Conservation (phyloP, 106 monocot genomes). For the Allium cepa region DNA sequence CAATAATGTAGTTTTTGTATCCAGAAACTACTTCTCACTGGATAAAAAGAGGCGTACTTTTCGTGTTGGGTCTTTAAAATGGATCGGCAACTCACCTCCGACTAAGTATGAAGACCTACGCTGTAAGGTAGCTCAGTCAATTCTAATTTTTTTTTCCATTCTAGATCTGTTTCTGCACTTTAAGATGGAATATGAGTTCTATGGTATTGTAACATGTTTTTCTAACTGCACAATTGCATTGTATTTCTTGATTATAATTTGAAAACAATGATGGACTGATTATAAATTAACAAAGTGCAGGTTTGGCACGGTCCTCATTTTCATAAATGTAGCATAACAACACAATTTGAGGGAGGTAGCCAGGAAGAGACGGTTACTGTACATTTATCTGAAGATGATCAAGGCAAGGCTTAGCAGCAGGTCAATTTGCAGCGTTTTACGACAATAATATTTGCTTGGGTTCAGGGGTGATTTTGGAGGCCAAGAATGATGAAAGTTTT, state of each 20-base stretch:
- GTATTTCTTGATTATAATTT: no score
- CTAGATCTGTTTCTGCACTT: background rate
- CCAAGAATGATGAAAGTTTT: slow-evolving; percentile 54
- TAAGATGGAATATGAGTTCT: no score
- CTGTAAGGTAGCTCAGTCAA: slow-evolving; percentile 62
- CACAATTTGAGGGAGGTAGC: slow-evolving; percentile 15
- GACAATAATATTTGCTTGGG: slow-evolving; percentile 55
- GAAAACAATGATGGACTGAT: no score
- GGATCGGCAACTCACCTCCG: slow-evolving; percentile 47
- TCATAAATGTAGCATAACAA: slow-evolving; percentile 54
- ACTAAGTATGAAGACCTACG: slow-evolving; percentile 29
- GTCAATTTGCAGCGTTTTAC: slow-evolving; percentile 94
- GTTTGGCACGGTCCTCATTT: slow-evolving; percentile 87
- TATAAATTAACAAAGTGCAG: slow-evolving; percentile 23
- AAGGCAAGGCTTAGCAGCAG: slow-evolving; percentile 94
- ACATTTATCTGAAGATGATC: slow-evolving; percentile 79
- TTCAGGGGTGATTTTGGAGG: slow-evolving; percentile 83
- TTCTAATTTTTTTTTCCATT: background rate
- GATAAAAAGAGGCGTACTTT: slow-evolving; percentile 79
- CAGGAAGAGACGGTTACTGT: slow-evolving; percentile 37
- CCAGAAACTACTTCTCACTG: slow-evolving; percentile 89
- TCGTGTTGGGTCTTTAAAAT: slow-evolving; percentile 68
- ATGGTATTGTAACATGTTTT: no score
- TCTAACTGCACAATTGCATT: no score
- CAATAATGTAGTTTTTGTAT: slow-evolving; percentile 91